Percentiles rank a stretch among this genome's conserved stretches.
These are phyloP conservation scores for Ramalina intermedia DNA, from an alignment of 495 filamentous ascomycete species.

Conservation along the genomic window DNA sequence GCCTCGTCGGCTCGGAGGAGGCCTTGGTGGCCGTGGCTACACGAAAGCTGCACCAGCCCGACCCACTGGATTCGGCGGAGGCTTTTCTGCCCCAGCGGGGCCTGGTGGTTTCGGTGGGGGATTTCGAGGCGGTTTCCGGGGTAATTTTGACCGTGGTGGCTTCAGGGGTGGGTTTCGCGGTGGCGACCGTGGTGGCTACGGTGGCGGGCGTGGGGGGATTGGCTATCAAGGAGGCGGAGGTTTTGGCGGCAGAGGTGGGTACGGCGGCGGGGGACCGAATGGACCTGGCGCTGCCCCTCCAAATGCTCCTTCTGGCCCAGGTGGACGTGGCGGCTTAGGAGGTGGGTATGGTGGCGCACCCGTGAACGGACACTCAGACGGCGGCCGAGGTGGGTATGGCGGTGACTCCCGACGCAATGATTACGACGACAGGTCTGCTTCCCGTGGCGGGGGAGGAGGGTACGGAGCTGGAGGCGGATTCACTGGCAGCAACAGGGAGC, in stretches of 20 bases:
- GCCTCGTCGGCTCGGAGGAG: constrained; percentile 81
- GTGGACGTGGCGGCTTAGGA: constrained; percentile 40
- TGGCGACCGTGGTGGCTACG: constrained; percentile 38
- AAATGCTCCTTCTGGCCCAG: constrained; percentile 70
- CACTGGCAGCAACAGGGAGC: constrained; percentile 41
- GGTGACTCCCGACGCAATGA: constrained; percentile 25
- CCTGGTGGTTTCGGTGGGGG: constrained; percentile 54
- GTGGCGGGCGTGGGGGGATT: constrained; percentile 36
- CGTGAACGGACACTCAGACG: constrained; percentile 18
- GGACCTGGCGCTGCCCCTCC: constrained; percentile 43
- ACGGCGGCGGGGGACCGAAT: constrained; percentile 31
- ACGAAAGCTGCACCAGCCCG: constrained; percentile 68
- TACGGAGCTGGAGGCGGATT: constrained; percentile 25
- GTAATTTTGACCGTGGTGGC: constrained; percentile 35
- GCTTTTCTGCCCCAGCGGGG: constrained; percentile 46
- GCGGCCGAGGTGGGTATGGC: constrained; percentile 24
- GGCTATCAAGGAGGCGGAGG: constrained; percentile 49
- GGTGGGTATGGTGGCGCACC: constrained; percentile 27
- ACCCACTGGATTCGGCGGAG: constrained; percentile 41
- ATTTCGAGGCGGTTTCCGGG: constrained; percentile 45
- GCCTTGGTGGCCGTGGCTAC: constrained; percentile 83
- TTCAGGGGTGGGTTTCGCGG: constrained; percentile 45
- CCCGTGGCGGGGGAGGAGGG: constrained; percentile 20
- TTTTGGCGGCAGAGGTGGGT: constrained; percentile 36
- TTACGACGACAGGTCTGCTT: constrained; percentile 20